Percentiles rank a stretch among this genome's conserved stretches.
Conservation (phyloP, 805 yeast species). For the Huiozyma naganishii region DNA sequence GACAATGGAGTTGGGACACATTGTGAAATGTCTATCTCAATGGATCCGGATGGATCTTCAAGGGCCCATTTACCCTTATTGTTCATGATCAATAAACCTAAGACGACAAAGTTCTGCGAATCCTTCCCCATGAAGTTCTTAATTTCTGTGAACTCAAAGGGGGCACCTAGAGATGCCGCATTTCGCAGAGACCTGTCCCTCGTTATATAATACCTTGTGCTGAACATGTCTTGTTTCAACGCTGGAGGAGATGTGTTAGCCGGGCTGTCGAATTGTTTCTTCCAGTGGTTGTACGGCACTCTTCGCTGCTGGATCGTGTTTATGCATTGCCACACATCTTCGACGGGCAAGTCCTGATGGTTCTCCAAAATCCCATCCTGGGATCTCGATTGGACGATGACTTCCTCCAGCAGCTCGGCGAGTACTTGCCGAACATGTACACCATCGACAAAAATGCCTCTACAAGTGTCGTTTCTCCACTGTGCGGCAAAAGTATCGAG, state of each 20-base stretch:
- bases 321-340: slow-evolving; percentile 70
- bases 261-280: slow-evolving; percentile 45
- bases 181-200: slow-evolving; percentile 67
- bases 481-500: slow-evolving; percentile 67
- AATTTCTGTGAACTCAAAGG: slow-evolving; percentile 44
- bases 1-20: slow-evolving; percentile 52
- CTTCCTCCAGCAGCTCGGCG: slow-evolving; percentile 38
- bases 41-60: slow-evolving; percentile 71
- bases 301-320: slow-evolving; percentile 56
- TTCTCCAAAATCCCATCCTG: neutral
- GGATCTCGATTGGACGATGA: neutral
- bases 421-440: slow-evolving; percentile 54
- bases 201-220: slow-evolving; percentile 48
- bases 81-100: slow-evolving; percentile 63
- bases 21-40: slow-evolving; percentile 55
- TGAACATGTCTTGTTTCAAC: slow-evolving; percentile 33
- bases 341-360: slow-evolving; percentile 6
- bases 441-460: slow-evolving; percentile 79
- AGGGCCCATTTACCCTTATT: slow-evolving; percentile 60
- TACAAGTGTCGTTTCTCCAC: slow-evolving; percentile 77
- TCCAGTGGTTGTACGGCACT: slow-evolving; percentile 47
- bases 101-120: slow-evolving; percentile 60
- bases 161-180: slow-evolving; percentile 50
- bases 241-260: slow-evolving; percentile 15
- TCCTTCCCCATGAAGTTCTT: slow-evolving; percentile 82